Percentiles rank a stretch among this genome's conserved stretches.
phyloP scores from a whole-genome alignment of 2,329 filamentous ascomycete genomes.

The Teratosphaeria viscida region DNA sequence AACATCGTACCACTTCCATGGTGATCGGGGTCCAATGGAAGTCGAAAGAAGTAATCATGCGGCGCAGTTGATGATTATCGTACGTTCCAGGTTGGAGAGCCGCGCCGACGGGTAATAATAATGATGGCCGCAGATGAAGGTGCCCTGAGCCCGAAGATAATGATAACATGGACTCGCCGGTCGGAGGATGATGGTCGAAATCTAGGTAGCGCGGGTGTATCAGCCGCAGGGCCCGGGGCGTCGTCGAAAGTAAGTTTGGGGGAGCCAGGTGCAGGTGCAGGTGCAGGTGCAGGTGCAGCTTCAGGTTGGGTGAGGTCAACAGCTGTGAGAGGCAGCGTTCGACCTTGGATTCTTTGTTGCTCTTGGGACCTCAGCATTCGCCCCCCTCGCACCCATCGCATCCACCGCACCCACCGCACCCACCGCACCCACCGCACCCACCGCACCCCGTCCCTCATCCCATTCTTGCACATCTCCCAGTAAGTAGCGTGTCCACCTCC shows the following conservation, averaged over 20 bases:
- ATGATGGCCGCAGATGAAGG: no score
- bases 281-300: neutral
- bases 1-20: neutral
- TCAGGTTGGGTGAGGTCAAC: neutral
- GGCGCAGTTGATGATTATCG: neutral
- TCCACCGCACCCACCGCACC: neutral
- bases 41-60: neutral
- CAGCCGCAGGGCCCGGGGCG: neutral
- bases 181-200: neutral
- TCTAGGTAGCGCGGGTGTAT: neutral
- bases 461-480: neutral
- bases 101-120: neutral
- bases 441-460: neutral
- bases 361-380: neutral
- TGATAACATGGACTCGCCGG: neutral
- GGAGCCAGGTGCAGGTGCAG: neutral
- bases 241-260: neutral
- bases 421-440: neutral
- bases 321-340: neutral
- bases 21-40: neutral
- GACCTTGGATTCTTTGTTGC: neutral
- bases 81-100: slow-evolving; percentile 3
- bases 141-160: neutral
- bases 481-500: neutral
- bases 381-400: no score